These are phyloP conservation scores for Vigna unguiculata DNA, from an alignment of 306 rosid species.

Conservation along the genomic window DNA sequence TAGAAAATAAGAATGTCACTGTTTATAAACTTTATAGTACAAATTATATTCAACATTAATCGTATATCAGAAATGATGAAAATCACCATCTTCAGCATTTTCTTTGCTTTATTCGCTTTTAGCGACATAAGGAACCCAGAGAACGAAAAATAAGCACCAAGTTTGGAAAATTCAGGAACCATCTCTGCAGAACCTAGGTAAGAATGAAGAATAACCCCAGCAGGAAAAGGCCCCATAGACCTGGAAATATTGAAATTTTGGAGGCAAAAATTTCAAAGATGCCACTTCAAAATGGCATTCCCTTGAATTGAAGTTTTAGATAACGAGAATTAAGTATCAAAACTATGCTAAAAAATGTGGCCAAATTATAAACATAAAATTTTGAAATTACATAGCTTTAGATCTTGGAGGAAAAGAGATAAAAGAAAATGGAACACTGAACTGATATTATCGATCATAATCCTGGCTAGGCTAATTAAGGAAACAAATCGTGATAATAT, in stretches of 20 bases:
- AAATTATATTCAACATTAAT: constrained; percentile 1
- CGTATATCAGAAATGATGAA: constrained; percentile 19
- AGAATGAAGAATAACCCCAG: constrained; percentile 93
- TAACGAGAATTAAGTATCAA: constrained; percentile 16
- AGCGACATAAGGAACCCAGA: constrained; percentile 90
- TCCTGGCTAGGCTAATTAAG: too few species aligned
- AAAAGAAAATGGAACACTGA: too few species aligned
- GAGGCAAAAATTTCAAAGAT: constrained; percentile 10
- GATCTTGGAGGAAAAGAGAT: too few species aligned
- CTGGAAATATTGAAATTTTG: constrained; percentile 50
- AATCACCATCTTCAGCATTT: constrained; percentile 75
- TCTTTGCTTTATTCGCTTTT: constrained; percentile 76
- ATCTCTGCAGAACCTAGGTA: constrained; percentile 91
- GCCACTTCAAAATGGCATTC: constrained; percentile 20
- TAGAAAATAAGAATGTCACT: constrained; percentile 29
- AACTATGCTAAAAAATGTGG: not conserved
- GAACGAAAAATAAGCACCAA: constrained; percentile 89
- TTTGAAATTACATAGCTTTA: too few species aligned
- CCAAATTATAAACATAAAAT: not conserved
- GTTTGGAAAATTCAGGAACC: constrained; percentile 86
- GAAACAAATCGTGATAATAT: too few species aligned
- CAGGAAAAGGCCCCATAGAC: constrained; percentile 85
- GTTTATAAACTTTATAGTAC: constrained; percentile 9
- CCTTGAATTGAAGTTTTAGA: not conserved
- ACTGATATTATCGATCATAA: too few species aligned